These are phyloP conservation scores for Ostreobium quekettii DNA, from an alignment of 139 green algal genomes.

Conservation along the genomic window DNA sequence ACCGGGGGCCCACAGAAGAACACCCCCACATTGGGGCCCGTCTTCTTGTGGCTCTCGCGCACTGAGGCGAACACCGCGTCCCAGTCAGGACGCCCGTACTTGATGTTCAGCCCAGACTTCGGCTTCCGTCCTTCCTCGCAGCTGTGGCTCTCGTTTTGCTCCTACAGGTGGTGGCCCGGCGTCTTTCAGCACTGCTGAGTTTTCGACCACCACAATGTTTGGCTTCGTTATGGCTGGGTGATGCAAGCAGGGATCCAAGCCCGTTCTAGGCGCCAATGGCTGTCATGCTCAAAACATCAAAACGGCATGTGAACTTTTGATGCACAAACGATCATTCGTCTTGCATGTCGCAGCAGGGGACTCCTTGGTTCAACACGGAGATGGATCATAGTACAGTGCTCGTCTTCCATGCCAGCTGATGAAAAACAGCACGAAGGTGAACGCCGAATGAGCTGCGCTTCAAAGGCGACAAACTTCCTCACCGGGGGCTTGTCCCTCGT, in stretches of 20 bases:
- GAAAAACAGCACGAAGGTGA: background rate
- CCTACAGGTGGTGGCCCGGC: too few relatives aligned
- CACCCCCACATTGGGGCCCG: conserved; percentile 12
- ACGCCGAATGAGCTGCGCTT: background rate
- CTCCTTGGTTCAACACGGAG: too few relatives aligned
- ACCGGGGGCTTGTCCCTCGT: background rate
- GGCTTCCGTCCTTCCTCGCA: background rate
- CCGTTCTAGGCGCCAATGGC: conserved; percentile 1
- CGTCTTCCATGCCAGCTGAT: background rate
- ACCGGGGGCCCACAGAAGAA: conserved; percentile 25
- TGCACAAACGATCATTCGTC: too few relatives aligned
- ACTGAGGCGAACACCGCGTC: background rate
- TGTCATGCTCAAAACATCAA: background rate
- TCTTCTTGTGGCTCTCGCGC: background rate
- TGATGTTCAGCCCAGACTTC: background rate
- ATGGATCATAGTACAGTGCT: background rate
- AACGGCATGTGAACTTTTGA: background rate
- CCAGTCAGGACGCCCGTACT: conserved; percentile 3
- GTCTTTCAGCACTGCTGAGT: background rate
- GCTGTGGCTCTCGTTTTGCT: too few relatives aligned
- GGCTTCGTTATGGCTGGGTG: background rate
- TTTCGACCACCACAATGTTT: conserved; percentile 1
- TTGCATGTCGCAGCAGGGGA: background rate
- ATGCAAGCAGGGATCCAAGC: background rate
- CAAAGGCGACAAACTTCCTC: conserved; percentile 3